A percentile compares a stretch with the other conserved stretches of the same genome.
phyloP scores from a whole-genome alignment of 257 asterid genomes.

The Primulina eburnea region DNA sequence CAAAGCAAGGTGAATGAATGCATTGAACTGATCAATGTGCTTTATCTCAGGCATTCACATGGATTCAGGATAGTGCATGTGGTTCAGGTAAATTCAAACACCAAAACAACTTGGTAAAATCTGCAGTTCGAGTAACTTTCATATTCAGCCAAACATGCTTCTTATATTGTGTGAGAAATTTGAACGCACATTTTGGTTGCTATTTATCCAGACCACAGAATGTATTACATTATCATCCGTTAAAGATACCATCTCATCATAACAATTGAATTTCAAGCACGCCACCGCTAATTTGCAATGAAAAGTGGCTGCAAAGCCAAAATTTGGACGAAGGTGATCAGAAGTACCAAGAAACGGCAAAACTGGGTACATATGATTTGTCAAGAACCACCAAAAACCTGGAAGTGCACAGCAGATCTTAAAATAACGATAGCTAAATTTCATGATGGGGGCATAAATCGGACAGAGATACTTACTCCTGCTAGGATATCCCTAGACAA shows the following conservation, averaged over 20 bases:
- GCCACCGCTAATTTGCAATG: not conserved
- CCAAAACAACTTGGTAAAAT: too few relatives aligned
- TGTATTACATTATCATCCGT: too few relatives aligned
- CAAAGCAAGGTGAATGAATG: too few relatives aligned
- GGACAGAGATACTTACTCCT: slow-evolving; percentile 47
- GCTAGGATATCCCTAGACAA: slow-evolving; percentile 62
- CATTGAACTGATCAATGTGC: too few relatives aligned
- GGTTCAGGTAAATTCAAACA: too few relatives aligned
- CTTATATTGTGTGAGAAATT: too few relatives aligned
- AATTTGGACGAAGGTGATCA: not conserved
- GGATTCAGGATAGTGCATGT: too few relatives aligned
- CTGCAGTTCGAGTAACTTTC: too few relatives aligned
- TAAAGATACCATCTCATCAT: not conserved
- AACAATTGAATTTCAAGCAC: not conserved
- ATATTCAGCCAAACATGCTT: too few relatives aligned
- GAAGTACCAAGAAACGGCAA: not conserved
- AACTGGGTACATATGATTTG: slow-evolving; percentile 15
- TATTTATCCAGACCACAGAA: too few relatives aligned
- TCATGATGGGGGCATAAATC: slow-evolving; percentile 1
- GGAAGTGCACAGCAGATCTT: slow-evolving; percentile 16
- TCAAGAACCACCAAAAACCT: slow-evolving; percentile 60
- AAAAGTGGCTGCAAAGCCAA: not conserved
- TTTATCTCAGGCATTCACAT: too few relatives aligned
- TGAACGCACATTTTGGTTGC: too few relatives aligned
- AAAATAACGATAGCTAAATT: slow-evolving; percentile 12